A percentile compares a stretch with the other conserved stretches of the same genome.
Conservation (phyloP, 2,329 filamentous ascomycete species). For the Fusarium robinianum region DNA sequence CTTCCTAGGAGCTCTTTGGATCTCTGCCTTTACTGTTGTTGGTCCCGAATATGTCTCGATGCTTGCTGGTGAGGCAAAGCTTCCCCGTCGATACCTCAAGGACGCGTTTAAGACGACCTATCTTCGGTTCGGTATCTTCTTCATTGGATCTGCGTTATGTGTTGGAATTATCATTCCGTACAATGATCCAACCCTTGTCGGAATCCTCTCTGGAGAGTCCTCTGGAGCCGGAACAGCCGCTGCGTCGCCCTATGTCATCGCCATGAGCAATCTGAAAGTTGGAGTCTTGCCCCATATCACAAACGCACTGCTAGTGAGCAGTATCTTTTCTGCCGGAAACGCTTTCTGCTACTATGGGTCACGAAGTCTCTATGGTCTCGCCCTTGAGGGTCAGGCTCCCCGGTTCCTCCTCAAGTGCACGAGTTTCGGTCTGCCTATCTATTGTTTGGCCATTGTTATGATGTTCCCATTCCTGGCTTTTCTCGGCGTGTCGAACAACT, state of each 20-base stretch:
- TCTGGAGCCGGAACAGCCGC: conserved; percentile 10
- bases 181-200: conserved; percentile 4
- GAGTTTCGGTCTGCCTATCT: conserved; percentile 57
- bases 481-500: conserved; percentile 47
- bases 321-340: no score
- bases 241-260: no score
- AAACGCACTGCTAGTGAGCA: no score
- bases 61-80: conserved; percentile 11
- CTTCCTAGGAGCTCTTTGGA: no score
- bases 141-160: conserved; percentile 58
- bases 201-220: conserved; percentile 4
- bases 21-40: no score
- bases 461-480: conserved; percentile 49
- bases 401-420: conserved; percentile 55
- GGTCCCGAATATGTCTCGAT: conserved; percentile 16
- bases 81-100: conserved; percentile 61
- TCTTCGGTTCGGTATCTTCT: conserved; percentile 74
- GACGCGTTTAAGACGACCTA: conserved; percentile 71
- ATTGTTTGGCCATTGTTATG: conserved; percentile 51
- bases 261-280: no score
- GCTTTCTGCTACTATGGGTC: no score
- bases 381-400: conserved; percentile 28
- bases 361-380: not conserved
- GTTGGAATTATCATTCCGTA: conserved; percentile 15
- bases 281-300: no score